Conservation (phyloP, 352 stramenopile species). For the Phytophthora hibernalis region DNA sequence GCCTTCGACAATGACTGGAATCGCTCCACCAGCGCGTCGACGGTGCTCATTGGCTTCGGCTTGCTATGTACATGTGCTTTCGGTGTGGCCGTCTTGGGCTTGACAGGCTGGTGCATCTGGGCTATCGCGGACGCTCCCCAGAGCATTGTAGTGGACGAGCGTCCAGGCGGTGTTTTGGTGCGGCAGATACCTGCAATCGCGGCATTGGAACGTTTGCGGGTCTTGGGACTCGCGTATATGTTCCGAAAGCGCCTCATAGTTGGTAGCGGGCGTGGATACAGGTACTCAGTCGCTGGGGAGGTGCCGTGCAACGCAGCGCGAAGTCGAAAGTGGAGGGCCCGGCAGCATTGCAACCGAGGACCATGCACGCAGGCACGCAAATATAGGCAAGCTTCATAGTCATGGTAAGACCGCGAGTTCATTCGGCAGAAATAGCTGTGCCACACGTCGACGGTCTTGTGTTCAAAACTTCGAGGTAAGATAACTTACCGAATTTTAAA, state of each 20-base stretch:
- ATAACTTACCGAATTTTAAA: too few species aligned
- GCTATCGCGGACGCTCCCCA: slow-evolving; percentile 21
- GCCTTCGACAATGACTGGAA: slow-evolving; percentile 70
- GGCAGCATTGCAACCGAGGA: neutral
- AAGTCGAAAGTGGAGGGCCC: slow-evolving; percentile 15
- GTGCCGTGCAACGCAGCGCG: slow-evolving; percentile 1
- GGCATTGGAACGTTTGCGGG: slow-evolving; percentile 31
- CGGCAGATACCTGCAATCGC: slow-evolving; percentile 26
- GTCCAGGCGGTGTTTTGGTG: slow-evolving; percentile 22
- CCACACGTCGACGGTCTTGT: neutral
- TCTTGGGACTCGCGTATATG: slow-evolving; percentile 31
- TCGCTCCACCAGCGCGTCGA: slow-evolving; percentile 56
- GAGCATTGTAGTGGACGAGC: slow-evolving; percentile 29
- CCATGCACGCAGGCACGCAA: neutral
- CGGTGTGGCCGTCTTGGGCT: slow-evolving; percentile 14
- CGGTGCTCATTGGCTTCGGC: slow-evolving; percentile 36
- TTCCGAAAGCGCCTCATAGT: slow-evolving; percentile 33
- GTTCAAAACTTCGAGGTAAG: neutral
- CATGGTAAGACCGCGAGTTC: slow-evolving; percentile 25
- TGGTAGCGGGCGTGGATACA: slow-evolving; percentile 16
- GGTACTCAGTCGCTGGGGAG: slow-evolving; percentile 1
- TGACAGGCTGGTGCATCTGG: slow-evolving; percentile 22
- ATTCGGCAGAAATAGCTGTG: slow-evolving; percentile 22
- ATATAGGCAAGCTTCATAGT: slow-evolving; percentile 11
- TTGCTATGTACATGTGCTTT: slow-evolving; percentile 27